These are phyloP conservation scores for Diaporthe sp. DNA, from an alignment of 2,329 filamentous ascomycete species.

Conservation along the genomic window DNA sequence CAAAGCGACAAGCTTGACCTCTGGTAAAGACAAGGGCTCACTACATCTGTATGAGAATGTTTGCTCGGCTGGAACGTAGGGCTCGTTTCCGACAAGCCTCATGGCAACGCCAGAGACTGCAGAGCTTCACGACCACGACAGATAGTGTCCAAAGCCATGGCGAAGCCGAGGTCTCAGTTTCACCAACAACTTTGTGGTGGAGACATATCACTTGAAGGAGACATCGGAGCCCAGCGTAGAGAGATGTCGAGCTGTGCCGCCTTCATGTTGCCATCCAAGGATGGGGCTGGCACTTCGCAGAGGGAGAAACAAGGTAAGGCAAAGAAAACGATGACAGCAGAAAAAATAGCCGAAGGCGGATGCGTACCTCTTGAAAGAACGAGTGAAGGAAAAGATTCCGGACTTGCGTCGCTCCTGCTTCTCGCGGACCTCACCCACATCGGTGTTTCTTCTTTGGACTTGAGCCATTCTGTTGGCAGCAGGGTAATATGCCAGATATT, in stretches of 20 bases:
- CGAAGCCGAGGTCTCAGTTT: not conserved
- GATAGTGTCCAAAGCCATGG: not conserved
- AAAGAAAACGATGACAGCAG: not conserved
- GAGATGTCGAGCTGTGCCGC: not conserved
- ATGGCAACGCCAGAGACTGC: not conserved
- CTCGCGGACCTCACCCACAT: constrained; percentile 21
- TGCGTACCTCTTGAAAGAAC: constrained; percentile 39
- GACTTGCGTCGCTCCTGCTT: constrained; percentile 36
- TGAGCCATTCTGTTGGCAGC: constrained; percentile 33
- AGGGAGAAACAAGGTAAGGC: not conserved
- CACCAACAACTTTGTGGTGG: not conserved
- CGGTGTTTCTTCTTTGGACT: constrained; percentile 36
- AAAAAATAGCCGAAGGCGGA: not conserved
- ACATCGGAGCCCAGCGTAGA: not conserved
- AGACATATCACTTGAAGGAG: not conserved
- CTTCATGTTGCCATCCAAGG: not conserved
- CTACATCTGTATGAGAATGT: constrained; percentile 39
- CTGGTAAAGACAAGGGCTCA: constrained; percentile 25
- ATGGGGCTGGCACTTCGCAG: not conserved
- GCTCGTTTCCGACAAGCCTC: not conserved
- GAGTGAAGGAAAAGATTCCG: constrained; percentile 38
- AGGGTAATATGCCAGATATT: not conserved
- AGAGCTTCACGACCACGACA: not conserved
- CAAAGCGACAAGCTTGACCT: constrained; percentile 14
- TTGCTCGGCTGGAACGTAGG: constrained; percentile 15